These are phyloP conservation scores for Lyophyllum shimeji DNA, from an alignment of 768 basidiomycete species.

Conservation along the genomic window DNA sequence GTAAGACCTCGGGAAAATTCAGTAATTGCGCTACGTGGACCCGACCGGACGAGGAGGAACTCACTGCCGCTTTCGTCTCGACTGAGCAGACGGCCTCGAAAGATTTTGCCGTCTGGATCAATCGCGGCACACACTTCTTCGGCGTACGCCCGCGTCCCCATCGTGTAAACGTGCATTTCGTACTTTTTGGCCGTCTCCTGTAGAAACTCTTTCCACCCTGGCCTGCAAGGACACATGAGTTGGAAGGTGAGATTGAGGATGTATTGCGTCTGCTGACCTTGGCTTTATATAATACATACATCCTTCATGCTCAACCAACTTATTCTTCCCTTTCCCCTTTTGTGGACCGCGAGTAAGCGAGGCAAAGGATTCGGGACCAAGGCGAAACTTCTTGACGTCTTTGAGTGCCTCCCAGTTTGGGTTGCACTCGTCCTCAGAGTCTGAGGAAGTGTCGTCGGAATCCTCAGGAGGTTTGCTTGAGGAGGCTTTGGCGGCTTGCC, in stretches of 20 bases:
- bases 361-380: constrained; percentile 77
- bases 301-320: constrained; percentile 69
- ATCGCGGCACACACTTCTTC: constrained; percentile 93
- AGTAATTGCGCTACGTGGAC: constrained; percentile 4
- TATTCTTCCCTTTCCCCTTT: constrained; percentile 58
- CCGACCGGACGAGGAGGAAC: constrained; percentile 27
- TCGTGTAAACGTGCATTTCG: constrained; percentile 99
- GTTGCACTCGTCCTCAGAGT: constrained; percentile 67
- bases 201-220: constrained; percentile 84
- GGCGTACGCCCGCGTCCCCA: constrained; percentile 97
- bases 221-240: constrained; percentile 40
- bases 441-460: constrained; percentile 40
- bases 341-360: constrained; percentile 36
- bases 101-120: constrained; percentile 83
- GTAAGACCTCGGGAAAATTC: constrained; percentile 62
- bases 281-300: constrained; percentile 99
- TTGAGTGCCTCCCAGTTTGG: constrained; percentile 92
- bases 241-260: not conserved
- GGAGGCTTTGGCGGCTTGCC: constrained; percentile 44
- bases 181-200: constrained; percentile 71
- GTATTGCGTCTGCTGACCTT: constrained; percentile 52
- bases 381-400: constrained; percentile 86
- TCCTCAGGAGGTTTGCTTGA: constrained; percentile 33
- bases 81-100: constrained; percentile 86
- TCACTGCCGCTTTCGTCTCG: constrained; percentile 96